phyloP scores from a whole-genome alignment of 2,329 filamentous ascomycete genomes.

The Colletotrichum orchidophilum region DNA sequence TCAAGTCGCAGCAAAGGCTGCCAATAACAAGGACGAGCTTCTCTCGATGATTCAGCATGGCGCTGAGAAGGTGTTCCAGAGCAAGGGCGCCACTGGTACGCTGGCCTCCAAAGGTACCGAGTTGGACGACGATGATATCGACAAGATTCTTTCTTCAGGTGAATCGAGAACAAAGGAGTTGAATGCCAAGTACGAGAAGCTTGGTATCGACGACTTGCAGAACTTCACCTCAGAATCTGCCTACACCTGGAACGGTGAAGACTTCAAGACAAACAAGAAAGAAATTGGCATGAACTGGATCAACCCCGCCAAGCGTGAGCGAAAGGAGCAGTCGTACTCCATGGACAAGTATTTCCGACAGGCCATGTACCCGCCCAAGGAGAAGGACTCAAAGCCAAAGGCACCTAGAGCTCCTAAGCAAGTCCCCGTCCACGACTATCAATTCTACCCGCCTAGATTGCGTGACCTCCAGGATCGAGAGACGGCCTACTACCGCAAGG shows the following conservation, averaged over 20 bases:
- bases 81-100: constrained; percentile 71
- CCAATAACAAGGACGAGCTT: constrained; percentile 94
- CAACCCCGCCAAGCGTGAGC: constrained; percentile 96
- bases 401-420: constrained; percentile 96
- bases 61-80: constrained; percentile 91
- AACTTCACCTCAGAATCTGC: constrained; percentile 98
- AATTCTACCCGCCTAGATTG: constrained; percentile 90
- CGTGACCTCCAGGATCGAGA: constrained; percentile 94
- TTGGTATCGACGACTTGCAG: constrained; percentile 95
- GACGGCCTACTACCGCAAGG: constrained; percentile 94
- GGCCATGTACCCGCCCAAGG: constrained; percentile 82
- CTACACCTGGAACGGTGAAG: constrained; percentile 99
- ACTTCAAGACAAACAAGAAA: constrained; percentile 91
- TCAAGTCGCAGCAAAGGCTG: constrained; percentile 88
- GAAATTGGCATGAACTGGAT: constrained; percentile 96
- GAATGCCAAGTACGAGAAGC: constrained; percentile 94
- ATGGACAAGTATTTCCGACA: constrained; percentile 99
- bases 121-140: constrained; percentile 89
- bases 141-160: constrained; percentile 84
- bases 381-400: constrained; percentile 90
- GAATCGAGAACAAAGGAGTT: constrained; percentile 90
- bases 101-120: constrained; percentile 68
- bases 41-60: constrained; percentile 99
- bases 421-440: constrained; percentile 91
- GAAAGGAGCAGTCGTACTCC: constrained; percentile 97